Evolutionary conservation across 2,329 filamentous ascomycete species (phyloP), one percentile per base, ranked within the genome.

Genomic region (Phialophora tarda): DNA sequence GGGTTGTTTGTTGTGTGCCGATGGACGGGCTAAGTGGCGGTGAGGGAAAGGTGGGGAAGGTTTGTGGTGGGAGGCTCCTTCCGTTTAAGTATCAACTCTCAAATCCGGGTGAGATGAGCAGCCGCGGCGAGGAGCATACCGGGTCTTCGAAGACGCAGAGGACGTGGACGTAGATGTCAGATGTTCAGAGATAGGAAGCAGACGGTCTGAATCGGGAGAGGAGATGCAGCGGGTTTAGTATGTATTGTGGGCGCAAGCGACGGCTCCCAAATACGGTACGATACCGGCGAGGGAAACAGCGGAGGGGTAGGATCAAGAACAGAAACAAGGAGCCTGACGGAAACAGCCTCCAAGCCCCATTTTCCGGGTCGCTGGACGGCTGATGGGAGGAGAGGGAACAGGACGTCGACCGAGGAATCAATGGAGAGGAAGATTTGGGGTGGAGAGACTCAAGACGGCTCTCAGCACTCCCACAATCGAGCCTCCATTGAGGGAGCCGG

Each of bases 31-130:
- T 48, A 69, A 66, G 59, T 66, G 62, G 67, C 64, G 67, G 67
- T 69, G 64, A 66, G 62, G 44, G 54, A 44, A 58, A 66, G 64
- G 62, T 65, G 65, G 68, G 68, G 65, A 65, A 67, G 48, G 44
- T 17, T 50, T 48, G 64, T 59, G 55, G 68, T 69, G 34, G 63
- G 61, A 48, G 41, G 60, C 54, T 54, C 50, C 51, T 53, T 54
- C 38, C 38, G 23, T 59, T 50, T 48, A 56, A 28, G 23, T 53
- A n/a, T 28, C 50, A 47, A 63, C 56, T 57, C 44, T 57, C 5
- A 63, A 34, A 23, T 32, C 24, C 34, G 44, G 23, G 17, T 57
- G 51, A 59, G 56, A 58, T 34, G 28, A 57, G 44, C 34, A 61
- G 59, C 63, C 32, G 41, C n/a, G 28, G n/a, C 44, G 59, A 63